phyloP scores from a whole-genome alignment of 306 rosid genomes.

The Cicer yamashitae region DNA sequence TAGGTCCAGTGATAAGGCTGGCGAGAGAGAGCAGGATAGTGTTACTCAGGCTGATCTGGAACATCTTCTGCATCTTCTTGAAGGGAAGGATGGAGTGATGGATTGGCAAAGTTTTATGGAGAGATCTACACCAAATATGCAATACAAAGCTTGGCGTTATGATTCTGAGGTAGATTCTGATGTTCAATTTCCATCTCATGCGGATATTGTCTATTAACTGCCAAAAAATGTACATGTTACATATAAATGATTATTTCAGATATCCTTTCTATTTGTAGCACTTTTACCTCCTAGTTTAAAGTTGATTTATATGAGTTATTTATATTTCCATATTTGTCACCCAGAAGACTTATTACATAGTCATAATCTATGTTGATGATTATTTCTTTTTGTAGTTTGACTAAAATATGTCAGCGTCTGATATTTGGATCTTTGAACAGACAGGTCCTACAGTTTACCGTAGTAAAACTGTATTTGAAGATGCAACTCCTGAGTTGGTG shows the following conservation, averaged over 20 bases:
- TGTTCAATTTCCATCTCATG: conserved; percentile 37
- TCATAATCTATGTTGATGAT: conserved; percentile 24
- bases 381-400: conserved; percentile 38
- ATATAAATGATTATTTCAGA: conserved; percentile 11
- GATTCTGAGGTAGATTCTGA: conserved; percentile 80
- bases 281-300: conserved; percentile 21
- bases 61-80: conserved; percentile 76
- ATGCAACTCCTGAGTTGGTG: conserved; percentile 90
- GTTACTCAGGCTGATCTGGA: conserved; percentile 81
- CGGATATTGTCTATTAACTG: conserved; percentile 37
- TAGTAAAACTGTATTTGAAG: conserved; percentile 91
- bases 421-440: conserved; percentile 62
- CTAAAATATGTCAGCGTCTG: conserved; percentile 42
- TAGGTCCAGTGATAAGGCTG: conserved; percentile 54
- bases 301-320: conserved; percentile 33
- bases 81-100: conserved; percentile 72
- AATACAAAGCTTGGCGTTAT: conserved; percentile 96
- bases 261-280: conserved; percentile 35
- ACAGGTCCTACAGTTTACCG: conserved; percentile 83
- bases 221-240: conserved; percentile 3
- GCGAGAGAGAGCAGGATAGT: conserved; percentile 56
- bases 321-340: conserved; percentile 34
- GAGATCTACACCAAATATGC: conserved; percentile 73
- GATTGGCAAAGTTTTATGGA: conserved; percentile 96
- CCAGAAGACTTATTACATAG: not conserved